Conservation (phyloP, 371 early-diverging fungal species). For the Nematocida sp. region DNA sequence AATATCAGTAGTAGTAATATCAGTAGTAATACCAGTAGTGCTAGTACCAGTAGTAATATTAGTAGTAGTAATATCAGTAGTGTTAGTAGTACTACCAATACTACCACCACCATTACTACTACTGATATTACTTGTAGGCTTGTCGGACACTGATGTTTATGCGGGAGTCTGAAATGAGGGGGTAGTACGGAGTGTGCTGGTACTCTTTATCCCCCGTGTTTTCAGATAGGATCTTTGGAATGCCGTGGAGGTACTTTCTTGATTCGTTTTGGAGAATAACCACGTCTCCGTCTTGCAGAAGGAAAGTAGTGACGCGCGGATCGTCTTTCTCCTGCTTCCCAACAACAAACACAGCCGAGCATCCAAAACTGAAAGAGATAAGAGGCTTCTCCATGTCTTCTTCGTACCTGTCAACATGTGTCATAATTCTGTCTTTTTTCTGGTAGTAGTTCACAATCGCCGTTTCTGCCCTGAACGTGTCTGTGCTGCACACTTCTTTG, state of each 20-base stretch:
- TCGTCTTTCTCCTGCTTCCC: slow-evolving; percentile 45
- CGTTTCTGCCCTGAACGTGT: slow-evolving; percentile 69
- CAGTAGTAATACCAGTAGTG: too few species aligned
- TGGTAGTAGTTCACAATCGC: slow-evolving; percentile 86
- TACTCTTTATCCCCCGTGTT: slow-evolving; percentile 37
- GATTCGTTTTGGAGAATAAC: slow-evolving; percentile 38
- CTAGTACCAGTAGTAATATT: too few species aligned
- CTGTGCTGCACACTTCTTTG: slow-evolving; percentile 8
- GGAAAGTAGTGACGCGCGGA: slow-evolving; percentile 22
- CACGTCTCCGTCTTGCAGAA: slow-evolving; percentile 48
- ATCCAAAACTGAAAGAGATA: slow-evolving; percentile 70
- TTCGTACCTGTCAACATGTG: slow-evolving; percentile 84
- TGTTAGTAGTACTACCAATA: too few species aligned
- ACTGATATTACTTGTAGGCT: too few species aligned
- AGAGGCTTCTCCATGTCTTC: slow-evolving; percentile 77
- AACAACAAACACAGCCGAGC: slow-evolving; percentile 42
- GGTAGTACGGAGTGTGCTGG: background rate
- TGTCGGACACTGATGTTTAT: slow-evolving; percentile 49
- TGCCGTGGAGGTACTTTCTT: slow-evolving; percentile 48
- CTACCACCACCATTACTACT: too few species aligned
- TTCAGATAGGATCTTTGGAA: slow-evolving; percentile 39
- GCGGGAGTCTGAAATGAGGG: slow-evolving; percentile 31
- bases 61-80: too few species aligned
- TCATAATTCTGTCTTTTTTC: slow-evolving; percentile 74
- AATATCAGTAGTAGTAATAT: too few species aligned